A percentile compares a stretch with the other conserved stretches of the same genome.
Conservation (phyloP, 768 basidiomycete genomes). For the Boletus vermiculosoides region DNA sequence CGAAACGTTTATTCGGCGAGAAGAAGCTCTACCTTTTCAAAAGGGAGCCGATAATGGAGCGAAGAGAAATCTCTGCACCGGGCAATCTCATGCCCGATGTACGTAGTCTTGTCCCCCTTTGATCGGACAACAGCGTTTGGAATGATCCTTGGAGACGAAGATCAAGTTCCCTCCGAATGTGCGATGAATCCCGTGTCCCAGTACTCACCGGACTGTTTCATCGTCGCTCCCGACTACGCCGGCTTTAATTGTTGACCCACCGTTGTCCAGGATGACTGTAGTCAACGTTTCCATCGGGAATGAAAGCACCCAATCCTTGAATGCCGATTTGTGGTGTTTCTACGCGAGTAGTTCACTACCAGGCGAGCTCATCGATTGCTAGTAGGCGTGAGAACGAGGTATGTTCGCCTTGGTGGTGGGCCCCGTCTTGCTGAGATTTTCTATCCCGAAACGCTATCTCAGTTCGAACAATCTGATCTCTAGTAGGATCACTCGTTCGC, state of each 20-base stretch:
- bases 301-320: not conserved
- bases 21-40: slow-evolving; percentile 67
- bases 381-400: slow-evolving; percentile 10
- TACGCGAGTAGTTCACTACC: not conserved
- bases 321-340: too few species aligned
- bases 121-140: slow-evolving; percentile 84
- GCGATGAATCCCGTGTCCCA: not conserved
- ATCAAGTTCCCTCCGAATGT: slow-evolving; percentile 1
- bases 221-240: slow-evolving; percentile 45
- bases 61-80: slow-evolving; percentile 78
- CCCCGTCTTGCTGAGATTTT: slow-evolving; percentile 2
- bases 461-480: not conserved
- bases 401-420: not conserved
- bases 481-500: not conserved
- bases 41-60: slow-evolving; percentile 78
- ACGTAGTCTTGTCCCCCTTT: slow-evolving; percentile 78
- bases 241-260: slow-evolving; percentile 78
- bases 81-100: slow-evolving; percentile 83
- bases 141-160: slow-evolving; percentile 49
- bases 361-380: not conserved
- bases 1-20: not conserved
- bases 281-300: slow-evolving; percentile 17
- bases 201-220: slow-evolving; percentile 28
- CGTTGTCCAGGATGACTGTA: slow-evolving; percentile 82
- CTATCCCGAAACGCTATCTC: not conserved